A percentile compares a stretch with the other conserved stretches of the same genome.
These are phyloP conservation scores for Millerozyma miso DNA, from an alignment of 805 yeast genomes.

Conservation along the genomic window DNA sequence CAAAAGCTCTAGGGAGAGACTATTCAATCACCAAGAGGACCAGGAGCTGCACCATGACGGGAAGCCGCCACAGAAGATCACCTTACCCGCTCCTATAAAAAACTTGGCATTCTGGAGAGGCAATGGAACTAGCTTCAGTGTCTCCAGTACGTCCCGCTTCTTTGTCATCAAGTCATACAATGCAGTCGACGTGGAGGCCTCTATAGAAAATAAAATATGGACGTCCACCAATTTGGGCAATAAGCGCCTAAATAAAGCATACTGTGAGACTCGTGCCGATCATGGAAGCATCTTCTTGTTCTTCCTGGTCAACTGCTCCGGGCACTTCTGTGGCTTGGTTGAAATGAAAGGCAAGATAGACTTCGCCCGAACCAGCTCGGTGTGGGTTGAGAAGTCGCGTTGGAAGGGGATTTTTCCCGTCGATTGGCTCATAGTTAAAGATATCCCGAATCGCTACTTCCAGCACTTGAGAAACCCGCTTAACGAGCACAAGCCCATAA, in stretches of 20 bases:
- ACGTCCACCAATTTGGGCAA: constrained; percentile 58
- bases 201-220: constrained; percentile 51
- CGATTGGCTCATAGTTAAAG: constrained; percentile 49
- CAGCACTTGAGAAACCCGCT: constrained; percentile 41
- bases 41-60: neutral
- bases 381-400: constrained; percentile 45
- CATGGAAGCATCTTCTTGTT: constrained; percentile 42
- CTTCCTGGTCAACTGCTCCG: constrained; percentile 56
- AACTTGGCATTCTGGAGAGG: constrained; percentile 2
- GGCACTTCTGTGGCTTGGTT: constrained; percentile 56
- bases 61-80: constrained; percentile 1
- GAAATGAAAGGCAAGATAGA: constrained; percentile 44
- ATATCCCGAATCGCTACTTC: constrained; percentile 46
- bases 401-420: constrained; percentile 54
- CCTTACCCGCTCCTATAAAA: neutral
- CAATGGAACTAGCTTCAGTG: constrained; percentile 14
- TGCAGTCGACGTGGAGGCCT: constrained; percentile 45
- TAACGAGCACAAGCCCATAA: constrained; percentile 49
- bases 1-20: constrained; percentile 2
- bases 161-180: constrained; percentile 56
- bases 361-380: constrained; percentile 32
- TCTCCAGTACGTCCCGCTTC: constrained; percentile 20
- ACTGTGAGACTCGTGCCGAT: constrained; percentile 12
- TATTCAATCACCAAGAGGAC: neutral
- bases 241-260: constrained; percentile 46